phyloP scores from a whole-genome alignment of 2,329 filamentous ascomycete genomes.

The Talaromyces verruculosus region DNA sequence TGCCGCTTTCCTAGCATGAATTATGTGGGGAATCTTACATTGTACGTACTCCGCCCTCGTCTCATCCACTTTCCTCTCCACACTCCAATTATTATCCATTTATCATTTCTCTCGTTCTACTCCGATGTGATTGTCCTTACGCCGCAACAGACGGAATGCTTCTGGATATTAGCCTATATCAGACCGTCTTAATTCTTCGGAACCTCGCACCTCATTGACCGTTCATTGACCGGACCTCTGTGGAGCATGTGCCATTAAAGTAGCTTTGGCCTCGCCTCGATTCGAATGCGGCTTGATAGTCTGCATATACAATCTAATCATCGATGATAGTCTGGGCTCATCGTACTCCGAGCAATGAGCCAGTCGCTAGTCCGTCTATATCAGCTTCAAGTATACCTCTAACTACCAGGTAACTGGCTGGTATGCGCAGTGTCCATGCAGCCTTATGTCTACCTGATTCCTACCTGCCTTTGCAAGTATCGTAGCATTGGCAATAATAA shows the following conservation, averaged over 20 bases:
- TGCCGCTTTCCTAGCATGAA: background rate
- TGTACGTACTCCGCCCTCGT: slow-evolving; percentile 4
- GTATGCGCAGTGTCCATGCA: slow-evolving; percentile 6
- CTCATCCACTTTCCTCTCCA: background rate
- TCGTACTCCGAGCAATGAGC: background rate
- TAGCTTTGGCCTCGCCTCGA: slow-evolving; percentile 7
- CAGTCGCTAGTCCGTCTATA: background rate
- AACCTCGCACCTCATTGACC: background rate
- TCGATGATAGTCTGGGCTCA: background rate
- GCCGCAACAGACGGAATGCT: background rate
- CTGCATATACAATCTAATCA: background rate
- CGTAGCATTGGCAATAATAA: background rate
- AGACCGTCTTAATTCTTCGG: background rate
- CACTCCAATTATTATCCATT: background rate
- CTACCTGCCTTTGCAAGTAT: background rate
- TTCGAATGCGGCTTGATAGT: slow-evolving; percentile 4
- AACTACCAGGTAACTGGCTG: background rate
- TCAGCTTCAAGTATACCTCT: slow-evolving; percentile 7
- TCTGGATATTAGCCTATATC: background rate
- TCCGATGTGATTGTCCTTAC: background rate
- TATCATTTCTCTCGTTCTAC: background rate
- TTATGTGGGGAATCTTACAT: background rate
- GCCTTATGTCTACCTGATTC: slow-evolving; percentile 4
- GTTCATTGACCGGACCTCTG: background rate
- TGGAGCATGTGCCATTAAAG: background rate